These are phyloP conservation scores for Rhizophlyctis rosea DNA, from an alignment of 192 early-diverging fungal genomes.

Conservation along the genomic window DNA sequence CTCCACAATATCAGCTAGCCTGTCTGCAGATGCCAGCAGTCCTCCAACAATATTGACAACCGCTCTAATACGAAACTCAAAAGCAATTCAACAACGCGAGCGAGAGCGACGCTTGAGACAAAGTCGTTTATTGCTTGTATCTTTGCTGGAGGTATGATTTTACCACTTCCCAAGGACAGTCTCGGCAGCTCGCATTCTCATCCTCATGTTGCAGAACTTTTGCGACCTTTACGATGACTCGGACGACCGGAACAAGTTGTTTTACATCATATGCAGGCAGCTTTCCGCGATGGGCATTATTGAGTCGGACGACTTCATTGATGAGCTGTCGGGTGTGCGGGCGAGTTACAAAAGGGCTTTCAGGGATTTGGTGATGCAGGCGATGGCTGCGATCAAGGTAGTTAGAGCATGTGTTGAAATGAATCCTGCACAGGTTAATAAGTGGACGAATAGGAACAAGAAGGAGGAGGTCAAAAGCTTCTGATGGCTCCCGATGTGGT, in stretches of 20 bases:
- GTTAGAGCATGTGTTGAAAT: no score
- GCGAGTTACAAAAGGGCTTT: conserved; percentile 86
- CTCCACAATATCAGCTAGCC: not conserved
- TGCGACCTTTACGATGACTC: conserved; percentile 83
- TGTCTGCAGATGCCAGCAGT: not conserved
- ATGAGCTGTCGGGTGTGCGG: conserved; percentile 80
- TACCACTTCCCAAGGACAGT: not conserved
- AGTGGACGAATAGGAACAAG: no score
- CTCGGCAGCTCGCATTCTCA: not conserved
- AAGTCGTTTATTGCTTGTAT: conserved; percentile 79
- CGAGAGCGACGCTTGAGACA: conserved; percentile 49
- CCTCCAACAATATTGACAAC: not conserved
- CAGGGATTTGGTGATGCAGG: conserved; percentile 74
- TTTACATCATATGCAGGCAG: conserved; percentile 85
- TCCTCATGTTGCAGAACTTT: conserved; percentile 55
- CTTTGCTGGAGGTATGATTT: conserved; percentile 64
- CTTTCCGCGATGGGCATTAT: conserved; percentile 77
- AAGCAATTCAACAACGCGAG: conserved; percentile 3
- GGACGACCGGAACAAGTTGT: conserved; percentile 79
- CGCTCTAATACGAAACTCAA: not conserved
- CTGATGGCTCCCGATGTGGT: not conserved
- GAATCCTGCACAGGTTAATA: no score
- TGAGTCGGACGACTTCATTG: conserved; percentile 58
- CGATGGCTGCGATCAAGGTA: conserved; percentile 60
- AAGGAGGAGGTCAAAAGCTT: not conserved